phyloP scores from a whole-genome alignment of 495 filamentous ascomycete genomes.

The Choiromyces venosus region DNA sequence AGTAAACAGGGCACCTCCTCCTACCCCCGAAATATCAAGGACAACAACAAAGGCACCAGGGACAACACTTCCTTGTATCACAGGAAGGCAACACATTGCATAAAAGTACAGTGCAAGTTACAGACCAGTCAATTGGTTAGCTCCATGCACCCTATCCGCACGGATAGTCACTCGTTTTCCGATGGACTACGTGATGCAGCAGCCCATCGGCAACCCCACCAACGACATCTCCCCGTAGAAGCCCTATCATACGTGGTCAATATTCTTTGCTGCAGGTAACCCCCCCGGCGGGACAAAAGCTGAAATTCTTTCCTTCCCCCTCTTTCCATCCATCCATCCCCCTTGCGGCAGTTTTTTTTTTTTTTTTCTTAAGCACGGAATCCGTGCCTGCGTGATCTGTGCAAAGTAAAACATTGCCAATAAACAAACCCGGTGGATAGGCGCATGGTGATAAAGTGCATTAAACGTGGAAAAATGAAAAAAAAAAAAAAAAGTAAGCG shows the following conservation, averaged over 20 bases:
- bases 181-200: background rate
- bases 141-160: background rate
- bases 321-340: too few relatives aligned
- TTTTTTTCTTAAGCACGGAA: too few relatives aligned
- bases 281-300: too few relatives aligned
- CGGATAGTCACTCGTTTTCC: background rate
- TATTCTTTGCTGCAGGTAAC: too few relatives aligned
- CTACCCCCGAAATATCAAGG: background rate
- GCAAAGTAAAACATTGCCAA: background rate
- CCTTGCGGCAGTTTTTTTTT: too few relatives aligned
- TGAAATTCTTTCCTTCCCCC: background rate
- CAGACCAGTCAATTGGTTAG: background rate
- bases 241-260: background rate
- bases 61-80: background rate
- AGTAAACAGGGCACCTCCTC: background rate
- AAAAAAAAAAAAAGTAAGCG: background rate
- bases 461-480: background rate
- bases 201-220: background rate
- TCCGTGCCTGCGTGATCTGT: background rate
- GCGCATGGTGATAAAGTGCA: background rate
- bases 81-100: background rate
- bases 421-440: background rate
- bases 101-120: background rate
- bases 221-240: background rate
- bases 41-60: background rate